Percentiles rank a stretch among this genome's conserved stretches.
These are phyloP conservation scores for Rhizomucor pusillus DNA, from an alignment of 371 early-diverging fungal species.

Conservation along the genomic window DNA sequence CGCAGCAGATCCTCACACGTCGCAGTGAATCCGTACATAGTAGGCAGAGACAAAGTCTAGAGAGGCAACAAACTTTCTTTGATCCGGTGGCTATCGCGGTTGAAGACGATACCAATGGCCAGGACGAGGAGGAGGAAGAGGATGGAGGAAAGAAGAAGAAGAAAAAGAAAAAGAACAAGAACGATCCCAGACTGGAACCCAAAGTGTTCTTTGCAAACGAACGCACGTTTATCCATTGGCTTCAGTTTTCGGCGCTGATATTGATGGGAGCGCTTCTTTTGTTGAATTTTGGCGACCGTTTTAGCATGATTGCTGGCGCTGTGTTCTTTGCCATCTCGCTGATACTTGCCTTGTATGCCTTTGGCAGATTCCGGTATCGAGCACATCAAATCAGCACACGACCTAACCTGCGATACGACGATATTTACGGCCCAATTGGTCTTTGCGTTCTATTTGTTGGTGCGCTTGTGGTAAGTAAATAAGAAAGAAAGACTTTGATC, in stretches of 20 bases:
- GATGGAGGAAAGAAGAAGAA: constrained; percentile 14
- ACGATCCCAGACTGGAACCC: constrained; percentile 24
- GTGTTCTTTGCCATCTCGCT: constrained; percentile 31
- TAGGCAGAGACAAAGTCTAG: neutral
- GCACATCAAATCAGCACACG: constrained; percentile 30
- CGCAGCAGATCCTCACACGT: neutral
- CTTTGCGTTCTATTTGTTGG: constrained; percentile 26
- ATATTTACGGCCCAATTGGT: constrained; percentile 36
- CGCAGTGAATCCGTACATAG: neutral
- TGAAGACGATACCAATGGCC: constrained; percentile 1
- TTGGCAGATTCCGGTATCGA: constrained; percentile 28
- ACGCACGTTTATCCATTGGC: constrained; percentile 87
- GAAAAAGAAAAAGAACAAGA: constrained; percentile 24
- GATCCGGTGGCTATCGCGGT: constrained; percentile 3
- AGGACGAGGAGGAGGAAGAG: constrained; percentile 2
- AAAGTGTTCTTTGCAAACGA: constrained; percentile 91
- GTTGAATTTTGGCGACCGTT: constrained; percentile 67
- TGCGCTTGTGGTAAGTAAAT: constrained; percentile 32
- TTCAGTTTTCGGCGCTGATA: constrained; percentile 69
- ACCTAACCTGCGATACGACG: constrained; percentile 33
- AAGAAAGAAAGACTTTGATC: neutral
- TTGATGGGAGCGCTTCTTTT: constrained; percentile 68
- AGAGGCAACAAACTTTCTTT: neutral
- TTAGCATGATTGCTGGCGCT: constrained; percentile 29
- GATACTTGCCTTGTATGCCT: constrained; percentile 31